A percentile compares a stretch with the other conserved stretches of the same genome.
Conservation (phyloP, 2,329 filamentous ascomycete genomes). For the Alternaria brassicae region DNA sequence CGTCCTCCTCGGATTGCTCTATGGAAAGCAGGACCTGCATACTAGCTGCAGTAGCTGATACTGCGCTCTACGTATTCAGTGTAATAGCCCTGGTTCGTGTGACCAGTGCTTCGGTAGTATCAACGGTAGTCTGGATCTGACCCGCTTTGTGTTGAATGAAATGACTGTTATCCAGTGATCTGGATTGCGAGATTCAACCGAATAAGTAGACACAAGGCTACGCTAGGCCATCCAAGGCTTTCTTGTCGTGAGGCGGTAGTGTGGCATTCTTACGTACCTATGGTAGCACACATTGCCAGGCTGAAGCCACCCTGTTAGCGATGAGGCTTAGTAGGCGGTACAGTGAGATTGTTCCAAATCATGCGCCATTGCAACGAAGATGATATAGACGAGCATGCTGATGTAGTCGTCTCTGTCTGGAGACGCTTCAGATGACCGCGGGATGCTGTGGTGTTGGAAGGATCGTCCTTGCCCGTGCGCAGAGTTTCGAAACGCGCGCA, state of each 20-base stretch:
- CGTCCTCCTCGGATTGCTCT: background rate
- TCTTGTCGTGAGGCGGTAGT: background rate
- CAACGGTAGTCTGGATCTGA: background rate
- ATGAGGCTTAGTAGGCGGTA: background rate
- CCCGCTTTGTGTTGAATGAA: background rate
- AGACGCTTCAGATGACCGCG: background rate
- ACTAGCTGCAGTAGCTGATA: background rate
- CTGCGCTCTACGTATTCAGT: background rate
- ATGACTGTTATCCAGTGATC: background rate
- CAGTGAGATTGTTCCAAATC: background rate
- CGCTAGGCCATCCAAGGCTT: background rate
- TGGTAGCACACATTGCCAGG: background rate
- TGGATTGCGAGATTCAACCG: background rate
- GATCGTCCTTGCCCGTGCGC: background rate
- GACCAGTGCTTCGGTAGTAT: background rate
- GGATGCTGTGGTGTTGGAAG: background rate
- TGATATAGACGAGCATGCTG: background rate
- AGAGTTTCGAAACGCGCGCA: background rate
- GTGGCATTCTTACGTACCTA: background rate
- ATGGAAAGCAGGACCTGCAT: background rate
- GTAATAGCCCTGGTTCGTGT: background rate
- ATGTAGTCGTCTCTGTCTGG: background rate
- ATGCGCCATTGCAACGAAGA: background rate
- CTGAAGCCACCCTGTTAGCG: background rate
- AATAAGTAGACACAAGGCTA: background rate